phyloP scores from a whole-genome alignment of 306 rosid species.

The Vigna radiata region DNA sequence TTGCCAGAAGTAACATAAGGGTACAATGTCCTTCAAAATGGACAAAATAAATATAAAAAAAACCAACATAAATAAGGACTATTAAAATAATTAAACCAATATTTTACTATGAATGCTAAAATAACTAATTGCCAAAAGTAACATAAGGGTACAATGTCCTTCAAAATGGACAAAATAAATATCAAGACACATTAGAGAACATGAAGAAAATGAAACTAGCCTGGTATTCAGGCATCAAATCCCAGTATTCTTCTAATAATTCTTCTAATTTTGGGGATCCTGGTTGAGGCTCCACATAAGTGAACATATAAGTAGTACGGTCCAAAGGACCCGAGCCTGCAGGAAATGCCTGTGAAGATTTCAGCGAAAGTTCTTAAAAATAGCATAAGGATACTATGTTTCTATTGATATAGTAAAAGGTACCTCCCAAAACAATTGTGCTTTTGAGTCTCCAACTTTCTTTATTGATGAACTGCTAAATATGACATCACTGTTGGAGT shows the following conservation, averaged over 20 bases:
- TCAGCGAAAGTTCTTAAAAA: slow-evolving; percentile 38
- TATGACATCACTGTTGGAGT: slow-evolving; percentile 81
- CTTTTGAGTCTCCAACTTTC: slow-evolving; percentile 73
- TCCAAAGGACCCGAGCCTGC: slow-evolving; percentile 92
- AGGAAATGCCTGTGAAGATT: slow-evolving; percentile 85
- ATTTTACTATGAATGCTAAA: too few relatives aligned
- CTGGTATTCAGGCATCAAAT: slow-evolving; percentile 93
- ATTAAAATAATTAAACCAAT: too few relatives aligned
- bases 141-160: slow-evolving; percentile 15
- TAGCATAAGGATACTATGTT: slow-evolving; percentile 7
- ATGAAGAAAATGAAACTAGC: slow-evolving; percentile 50
- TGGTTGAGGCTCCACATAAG: slow-evolving; percentile 88
- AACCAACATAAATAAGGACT: too few relatives aligned
- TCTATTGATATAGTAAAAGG: slow-evolving; percentile 26
- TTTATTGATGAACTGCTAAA: slow-evolving; percentile 77
- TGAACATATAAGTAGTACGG: slow-evolving; percentile 94
- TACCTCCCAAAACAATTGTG: slow-evolving; percentile 98
- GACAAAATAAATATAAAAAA: too few relatives aligned
- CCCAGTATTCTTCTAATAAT: slow-evolving; percentile 85
- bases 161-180: background rate
- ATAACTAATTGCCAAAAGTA: background rate
- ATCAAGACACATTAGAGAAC: background rate
- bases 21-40: too few relatives aligned
- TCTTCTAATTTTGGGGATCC: slow-evolving; percentile 84
- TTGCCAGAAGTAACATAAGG: too few relatives aligned